Percentiles rank a stretch among this genome's conserved stretches.
Evolutionary conservation across 371 early-diverging fungal genomes (phyloP).

Genomic region (Blyttiomyces sp.): DNA sequence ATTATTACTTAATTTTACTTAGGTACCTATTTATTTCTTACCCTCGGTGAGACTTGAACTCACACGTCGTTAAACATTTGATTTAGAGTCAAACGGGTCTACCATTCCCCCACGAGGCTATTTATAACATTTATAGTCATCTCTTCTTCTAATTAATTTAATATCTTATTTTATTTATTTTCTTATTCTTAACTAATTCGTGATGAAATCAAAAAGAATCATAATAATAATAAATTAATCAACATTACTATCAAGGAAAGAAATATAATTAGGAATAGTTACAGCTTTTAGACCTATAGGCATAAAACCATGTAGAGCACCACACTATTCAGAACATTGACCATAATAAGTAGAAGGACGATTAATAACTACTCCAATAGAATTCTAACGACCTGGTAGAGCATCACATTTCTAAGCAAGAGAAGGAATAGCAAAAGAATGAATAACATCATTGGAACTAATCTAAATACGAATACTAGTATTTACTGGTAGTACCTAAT

Average conservation of each 20-base stretch:
- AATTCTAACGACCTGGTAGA: conserved; percentile 28
- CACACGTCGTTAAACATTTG: too few relatives aligned
- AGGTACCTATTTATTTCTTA: not conserved
- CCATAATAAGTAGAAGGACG: conserved; percentile 30
- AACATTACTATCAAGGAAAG: conserved; percentile 16
- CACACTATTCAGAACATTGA: conserved; percentile 37
- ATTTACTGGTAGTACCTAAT: conserved; percentile 32
- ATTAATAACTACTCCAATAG: conserved; percentile 31
- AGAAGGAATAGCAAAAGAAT: conserved; percentile 33
- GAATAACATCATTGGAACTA: conserved; percentile 36
- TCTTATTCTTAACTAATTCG: too few relatives aligned
- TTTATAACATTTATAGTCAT: too few relatives aligned
- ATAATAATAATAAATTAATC: conserved; percentile 7
- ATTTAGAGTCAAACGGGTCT: too few relatives aligned
- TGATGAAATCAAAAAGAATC: conserved; percentile 2
- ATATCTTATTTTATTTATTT: too few relatives aligned
- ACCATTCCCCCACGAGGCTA: too few relatives aligned
- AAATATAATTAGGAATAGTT: conserved; percentile 22
- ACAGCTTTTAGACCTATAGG: conserved; percentile 28
- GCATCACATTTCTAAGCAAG: conserved; percentile 29
- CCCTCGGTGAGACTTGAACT: too few relatives aligned
- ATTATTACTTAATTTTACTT: not conserved
- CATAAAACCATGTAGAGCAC: conserved; percentile 25
- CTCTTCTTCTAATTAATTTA: too few relatives aligned
- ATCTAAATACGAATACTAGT: conserved; percentile 29